Evolutionary conservation across 345 rosid genomes (phyloP), one percentile per base, ranked within the genome.

Genomic region (Lepidium africanum): DNA sequence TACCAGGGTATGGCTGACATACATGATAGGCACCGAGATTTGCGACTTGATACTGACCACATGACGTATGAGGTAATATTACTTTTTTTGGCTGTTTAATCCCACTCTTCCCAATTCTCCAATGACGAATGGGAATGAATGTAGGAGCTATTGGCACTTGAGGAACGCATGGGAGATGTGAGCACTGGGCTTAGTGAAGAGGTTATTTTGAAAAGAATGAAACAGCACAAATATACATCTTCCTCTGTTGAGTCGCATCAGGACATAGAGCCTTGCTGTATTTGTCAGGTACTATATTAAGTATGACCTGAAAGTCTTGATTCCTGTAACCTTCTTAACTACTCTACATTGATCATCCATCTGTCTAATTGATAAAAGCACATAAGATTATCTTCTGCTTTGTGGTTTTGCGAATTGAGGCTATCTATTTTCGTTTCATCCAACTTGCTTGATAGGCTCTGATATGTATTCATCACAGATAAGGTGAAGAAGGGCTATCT

Each of bases 11-110:
- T 85, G 77, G 86, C 87, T 16, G 94, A 90, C 66, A 43, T 81
- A 63, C 96, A 88, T 55, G 98, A 93, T 79, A 81, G 92, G 76
- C 97, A 93, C 62, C 83, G 87, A 69, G 96, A 90, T 38, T 79
- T 90, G 98, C 94, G 96, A 49, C 94, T 93, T 43, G 98, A 93
- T 63, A 94, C 88, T 48, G 98, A 93, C 79, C 87, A 90, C 82
- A 93, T 93, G 98, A 87, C 98, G 27, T 90, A 93, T 7, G 97
- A 93, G 96, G 98, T 90, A 71, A 37, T 40, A 47, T 50, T 11
- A 60, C 78, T 11, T 45, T 53, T 10, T 52, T 67, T 35, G 56
- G 41, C 47, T 51, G 19, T 54, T 30, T 40, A 15, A 41, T 42
- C 5, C 3, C 50, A 70, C 23, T 23, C 46, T 57, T 51, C 41